These are phyloP conservation scores for Teunomyces panamensis DNA, from an alignment of 805 yeast genomes.

Conservation along the genomic window DNA sequence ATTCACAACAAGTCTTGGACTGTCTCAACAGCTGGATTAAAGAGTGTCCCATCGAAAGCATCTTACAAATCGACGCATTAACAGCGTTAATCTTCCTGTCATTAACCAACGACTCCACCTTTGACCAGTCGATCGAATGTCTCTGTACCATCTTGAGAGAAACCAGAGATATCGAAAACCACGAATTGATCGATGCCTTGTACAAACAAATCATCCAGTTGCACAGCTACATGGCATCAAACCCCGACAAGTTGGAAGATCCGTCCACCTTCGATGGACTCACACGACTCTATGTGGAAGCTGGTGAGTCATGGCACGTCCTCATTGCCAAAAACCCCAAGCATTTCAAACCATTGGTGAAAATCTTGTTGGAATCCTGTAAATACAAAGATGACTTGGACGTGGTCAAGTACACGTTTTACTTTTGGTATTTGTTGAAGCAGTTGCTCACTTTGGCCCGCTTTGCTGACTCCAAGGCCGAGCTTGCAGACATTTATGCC, in stretches of 20 bases:
- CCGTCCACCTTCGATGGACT: constrained; percentile 65
- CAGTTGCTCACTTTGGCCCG: constrained; percentile 63
- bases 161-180: constrained; percentile 71
- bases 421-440: constrained; percentile 85
- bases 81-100: constrained; percentile 63
- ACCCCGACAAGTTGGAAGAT: constrained; percentile 49
- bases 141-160: constrained; percentile 77
- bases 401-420: constrained; percentile 83
- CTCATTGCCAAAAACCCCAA: constrained; percentile 70
- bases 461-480: constrained; percentile 49
- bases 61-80: constrained; percentile 63
- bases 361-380: constrained; percentile 66
- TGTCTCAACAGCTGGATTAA: constrained; percentile 88
- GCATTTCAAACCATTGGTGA: constrained; percentile 70
- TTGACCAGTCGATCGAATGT: constrained; percentile 85
- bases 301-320: constrained; percentile 95
- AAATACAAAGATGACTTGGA: constrained; percentile 81
- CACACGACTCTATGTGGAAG: constrained; percentile 79
- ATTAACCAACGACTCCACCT: constrained; percentile 60
- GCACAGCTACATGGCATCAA: constrained; percentile 42
- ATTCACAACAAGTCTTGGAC: constrained; percentile 50
- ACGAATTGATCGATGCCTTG: constrained; percentile 60
- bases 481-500: constrained; percentile 53
- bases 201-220: constrained; percentile 66
- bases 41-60: constrained; percentile 72